These are phyloP conservation scores for Solanum bulbocastanum DNA, from an alignment of 257 asterid species.

Conservation along the genomic window DNA sequence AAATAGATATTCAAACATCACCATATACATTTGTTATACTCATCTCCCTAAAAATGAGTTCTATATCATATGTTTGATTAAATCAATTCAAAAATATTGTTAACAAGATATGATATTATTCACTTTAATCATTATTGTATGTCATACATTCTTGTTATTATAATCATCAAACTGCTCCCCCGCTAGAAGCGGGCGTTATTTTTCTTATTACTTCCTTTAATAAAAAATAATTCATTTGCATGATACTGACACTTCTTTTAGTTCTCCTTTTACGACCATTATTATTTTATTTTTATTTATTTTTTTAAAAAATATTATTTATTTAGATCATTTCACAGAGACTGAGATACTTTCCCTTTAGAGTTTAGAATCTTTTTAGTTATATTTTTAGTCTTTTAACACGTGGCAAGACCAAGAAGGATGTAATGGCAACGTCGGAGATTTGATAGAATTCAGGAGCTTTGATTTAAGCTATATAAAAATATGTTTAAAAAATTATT, in stretches of 20 bases:
- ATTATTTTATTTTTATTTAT: neutral
- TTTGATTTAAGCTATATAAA: neutral
- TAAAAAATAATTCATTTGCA: neutral
- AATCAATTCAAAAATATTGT: neutral
- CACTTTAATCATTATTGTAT: neutral
- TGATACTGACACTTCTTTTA: constrained; percentile 1
- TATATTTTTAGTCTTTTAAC: neutral
- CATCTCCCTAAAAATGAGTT: neutral
- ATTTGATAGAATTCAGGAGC: neutral
- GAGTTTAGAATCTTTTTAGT: neutral
- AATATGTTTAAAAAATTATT: neutral
- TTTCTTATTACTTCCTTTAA: neutral
- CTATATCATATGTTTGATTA: neutral
- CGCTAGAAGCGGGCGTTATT: constrained; percentile 38
- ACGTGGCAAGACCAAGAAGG: neutral
- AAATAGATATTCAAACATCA: neutral
- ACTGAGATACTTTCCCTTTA: neutral
- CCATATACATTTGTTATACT: neutral
- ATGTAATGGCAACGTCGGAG: neutral
- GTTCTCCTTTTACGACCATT: neutral
- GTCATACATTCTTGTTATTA: neutral
- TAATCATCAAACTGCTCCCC: constrained; percentile 54
- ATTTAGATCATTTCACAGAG: neutral
- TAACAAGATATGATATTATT: neutral
- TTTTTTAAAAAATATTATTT: neutral